Evolutionary conservation across 768 basidiomycete genomes (phyloP), one percentile per base, ranked within the genome.

Genomic region (Basidioascus undulatus): DNA sequence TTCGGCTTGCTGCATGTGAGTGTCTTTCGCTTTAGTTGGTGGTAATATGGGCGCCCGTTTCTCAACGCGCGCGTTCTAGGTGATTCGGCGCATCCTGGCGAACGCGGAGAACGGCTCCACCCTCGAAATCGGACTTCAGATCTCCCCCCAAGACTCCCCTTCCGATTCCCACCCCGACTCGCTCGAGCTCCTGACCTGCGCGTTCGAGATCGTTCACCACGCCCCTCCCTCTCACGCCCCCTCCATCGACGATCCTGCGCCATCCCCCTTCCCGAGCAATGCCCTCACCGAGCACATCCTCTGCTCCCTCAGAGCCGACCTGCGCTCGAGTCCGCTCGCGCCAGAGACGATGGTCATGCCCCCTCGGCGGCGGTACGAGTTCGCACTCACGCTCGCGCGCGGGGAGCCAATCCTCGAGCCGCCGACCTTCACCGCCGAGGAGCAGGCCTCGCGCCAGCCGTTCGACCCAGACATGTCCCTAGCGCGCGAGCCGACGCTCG

Each of bases 1-100:
- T 87, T 76, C 61, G 69, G 73, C 3, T 57, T 92, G 42, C 72
- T 73, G 30, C 77, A 86, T 65, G 87, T 89, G 61, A 64, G 82
- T 66, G 38, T 27, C 26, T 7, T 30, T 38, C 10, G 20, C 31
- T 43, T 25, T 4, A 30, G 16, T 9, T 35, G 16, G 9, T 28
- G 8, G 26, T 32, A 21, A n/a, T 42, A 4, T 39, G 21, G 27
- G 18, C 8, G n/a, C 21, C 31, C 35, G 35, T 39, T 42, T 39
- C 26, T 30, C 25, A 40, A 30, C 12, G 13, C 9, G 10, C 19
- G 6, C n/a, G 27, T n/a, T 25, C 15, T 51, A 92, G 86, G 66
- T 86, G 46, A 59, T 83, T 39, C 77, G 83, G 24, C 87, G 87
- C 65, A 64, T 89, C 32, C 59, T 94, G 31, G 61, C 62, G 33